Percentiles rank a stretch among this genome's conserved stretches.
phyloP scores from a whole-genome alignment of 306 rosid genomes.

The Leucaena leucocephala region DNA sequence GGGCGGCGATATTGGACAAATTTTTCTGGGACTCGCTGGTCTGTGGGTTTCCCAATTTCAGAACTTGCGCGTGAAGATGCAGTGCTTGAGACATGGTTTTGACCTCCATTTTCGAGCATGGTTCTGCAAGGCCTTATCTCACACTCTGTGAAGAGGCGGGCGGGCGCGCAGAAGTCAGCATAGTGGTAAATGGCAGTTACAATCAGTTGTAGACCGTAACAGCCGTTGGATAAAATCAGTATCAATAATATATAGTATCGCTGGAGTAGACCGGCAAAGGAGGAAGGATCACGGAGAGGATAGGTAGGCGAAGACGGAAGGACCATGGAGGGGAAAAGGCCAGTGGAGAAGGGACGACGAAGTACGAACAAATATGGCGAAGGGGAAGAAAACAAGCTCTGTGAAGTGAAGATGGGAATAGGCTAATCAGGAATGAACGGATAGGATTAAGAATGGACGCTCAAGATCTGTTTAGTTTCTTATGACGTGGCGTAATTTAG shows the following conservation, averaged over 20 bases:
- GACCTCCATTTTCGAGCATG: conserved; percentile 45
- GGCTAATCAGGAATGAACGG: too few species aligned
- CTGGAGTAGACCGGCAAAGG: too few species aligned
- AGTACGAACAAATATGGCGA: too few species aligned
- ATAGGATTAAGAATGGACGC: background rate
- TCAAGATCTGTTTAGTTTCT: background rate
- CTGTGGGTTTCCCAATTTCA: conserved; percentile 42
- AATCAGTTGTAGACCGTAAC: background rate
- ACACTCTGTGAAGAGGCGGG: background rate
- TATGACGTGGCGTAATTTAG: too few species aligned
- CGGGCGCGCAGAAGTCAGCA: too few species aligned
- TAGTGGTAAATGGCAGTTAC: background rate
- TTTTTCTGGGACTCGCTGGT: conserved; percentile 7
- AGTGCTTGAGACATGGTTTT: conserved; percentile 54
- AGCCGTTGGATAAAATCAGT: background rate
- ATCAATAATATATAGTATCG: background rate
- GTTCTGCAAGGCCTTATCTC: background rate
- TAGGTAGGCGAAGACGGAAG: too few species aligned
- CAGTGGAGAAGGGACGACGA: background rate
- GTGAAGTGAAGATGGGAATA: too few species aligned
- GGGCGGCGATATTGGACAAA: conserved; percentile 54
- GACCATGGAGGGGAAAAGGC: background rate
- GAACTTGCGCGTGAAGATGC: conserved; percentile 56
- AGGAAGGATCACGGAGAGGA: too few species aligned
- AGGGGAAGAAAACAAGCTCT: too few species aligned